A percentile compares a stretch with the other conserved stretches of the same genome.
Evolutionary conservation across 2,329 filamentous ascomycete species (phyloP).

Genomic region (Byssochlamys sp.): DNA sequence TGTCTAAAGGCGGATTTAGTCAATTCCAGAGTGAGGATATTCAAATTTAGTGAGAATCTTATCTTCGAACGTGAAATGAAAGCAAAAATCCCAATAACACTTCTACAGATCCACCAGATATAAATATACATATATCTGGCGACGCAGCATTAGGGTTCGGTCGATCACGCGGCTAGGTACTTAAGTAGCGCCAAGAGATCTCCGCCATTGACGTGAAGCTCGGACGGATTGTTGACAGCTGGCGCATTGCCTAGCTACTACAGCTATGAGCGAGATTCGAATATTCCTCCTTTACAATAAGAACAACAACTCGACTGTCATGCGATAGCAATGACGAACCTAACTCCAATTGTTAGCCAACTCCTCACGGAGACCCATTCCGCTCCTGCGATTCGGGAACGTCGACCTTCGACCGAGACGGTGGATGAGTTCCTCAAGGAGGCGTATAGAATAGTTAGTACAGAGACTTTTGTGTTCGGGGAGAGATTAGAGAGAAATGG

Average conservation of each 20-base stretch:
- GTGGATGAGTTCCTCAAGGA: constrained; percentile 87
- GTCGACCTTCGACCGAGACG: constrained; percentile 17
- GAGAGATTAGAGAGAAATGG: neutral
- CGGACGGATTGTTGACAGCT: constrained; percentile 1
- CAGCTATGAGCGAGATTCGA: neutral
- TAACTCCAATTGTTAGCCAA: constrained; percentile 28
- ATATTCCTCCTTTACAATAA: neutral
- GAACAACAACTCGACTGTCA: neutral
- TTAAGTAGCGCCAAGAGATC: neutral
- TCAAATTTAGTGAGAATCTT: too few relatives aligned
- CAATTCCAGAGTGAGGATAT: too few relatives aligned
- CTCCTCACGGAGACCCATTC: constrained; percentile 25
- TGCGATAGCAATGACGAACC: constrained; percentile 28
- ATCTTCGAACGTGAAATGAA: too few relatives aligned
- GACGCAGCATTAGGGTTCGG: neutral
- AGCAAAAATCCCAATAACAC: too few relatives aligned
- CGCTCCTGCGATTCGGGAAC: constrained; percentile 27
- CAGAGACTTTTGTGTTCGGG: neutral
- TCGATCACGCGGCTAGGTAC: constrained; percentile 1
- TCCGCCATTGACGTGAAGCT: constrained; percentile 6
- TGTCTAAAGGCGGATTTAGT: too few relatives aligned
- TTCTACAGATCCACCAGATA: too few relatives aligned
- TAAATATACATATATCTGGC: neutral
- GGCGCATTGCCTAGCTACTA: neutral
- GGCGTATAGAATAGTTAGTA: constrained; percentile 72